Percentiles rank a stretch among this genome's conserved stretches.
These are phyloP conservation scores for Globisporangium cylindrosporum DNA, from an alignment of 352 stramenopile genomes.

Conservation along the genomic window DNA sequence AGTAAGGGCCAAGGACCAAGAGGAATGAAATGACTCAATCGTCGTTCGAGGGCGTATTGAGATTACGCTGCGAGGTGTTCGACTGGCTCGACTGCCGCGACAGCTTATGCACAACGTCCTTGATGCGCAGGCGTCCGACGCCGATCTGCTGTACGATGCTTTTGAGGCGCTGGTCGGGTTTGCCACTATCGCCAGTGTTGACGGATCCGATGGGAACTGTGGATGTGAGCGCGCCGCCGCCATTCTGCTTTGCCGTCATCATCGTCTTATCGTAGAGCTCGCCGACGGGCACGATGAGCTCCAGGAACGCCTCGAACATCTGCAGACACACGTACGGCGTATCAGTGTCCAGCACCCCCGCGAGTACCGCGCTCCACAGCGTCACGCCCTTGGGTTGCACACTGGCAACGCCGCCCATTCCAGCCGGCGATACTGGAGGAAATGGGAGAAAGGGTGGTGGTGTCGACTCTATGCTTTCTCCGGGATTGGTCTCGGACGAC, in stretches of 20 bases:
- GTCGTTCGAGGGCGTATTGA: background rate
- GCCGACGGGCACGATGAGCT: slow-evolving; percentile 31
- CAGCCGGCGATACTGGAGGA: background rate
- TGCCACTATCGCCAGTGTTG: background rate
- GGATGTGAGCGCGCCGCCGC: background rate
- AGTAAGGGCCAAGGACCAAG: background rate
- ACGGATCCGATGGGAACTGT: background rate
- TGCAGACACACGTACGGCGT: slow-evolving; percentile 33
- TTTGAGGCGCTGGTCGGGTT: slow-evolving; percentile 3
- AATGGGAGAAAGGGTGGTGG: slow-evolving; percentile 5
- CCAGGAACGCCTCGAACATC: slow-evolving; percentile 40
- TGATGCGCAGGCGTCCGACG: background rate
- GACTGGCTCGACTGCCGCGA: slow-evolving; percentile 1
- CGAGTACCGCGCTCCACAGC: slow-evolving; percentile 23
- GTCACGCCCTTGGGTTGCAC: slow-evolving; percentile 10
- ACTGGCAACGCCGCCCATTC: background rate
- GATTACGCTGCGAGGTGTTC: slow-evolving; percentile 5
- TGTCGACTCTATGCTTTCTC: background rate
- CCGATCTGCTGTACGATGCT: slow-evolving; percentile 18
- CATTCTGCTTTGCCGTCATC: background rate
- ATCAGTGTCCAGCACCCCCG: slow-evolving; percentile 20
- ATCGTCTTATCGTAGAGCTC: slow-evolving; percentile 16
- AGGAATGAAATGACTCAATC: background rate
- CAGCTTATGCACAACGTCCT: slow-evolving; percentile 11
- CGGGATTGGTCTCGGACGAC: background rate